phyloP scores from a whole-genome alignment of 176 grass and related monocot species.

The Hordeum marinum region DNA sequence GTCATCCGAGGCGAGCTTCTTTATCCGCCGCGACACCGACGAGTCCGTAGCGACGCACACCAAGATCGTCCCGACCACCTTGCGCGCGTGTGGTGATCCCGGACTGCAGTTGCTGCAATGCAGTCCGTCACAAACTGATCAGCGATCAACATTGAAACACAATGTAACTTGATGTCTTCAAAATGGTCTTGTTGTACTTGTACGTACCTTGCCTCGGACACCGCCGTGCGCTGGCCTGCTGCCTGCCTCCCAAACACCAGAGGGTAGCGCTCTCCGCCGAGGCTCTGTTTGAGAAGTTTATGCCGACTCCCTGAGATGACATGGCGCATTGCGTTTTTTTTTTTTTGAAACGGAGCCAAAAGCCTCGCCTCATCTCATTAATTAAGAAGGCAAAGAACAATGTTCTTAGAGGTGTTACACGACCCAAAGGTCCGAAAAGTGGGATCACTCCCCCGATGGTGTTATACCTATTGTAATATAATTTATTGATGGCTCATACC shows the following conservation, averaged over 20 bases:
- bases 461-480: no score
- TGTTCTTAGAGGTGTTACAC: no score
- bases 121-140: no score
- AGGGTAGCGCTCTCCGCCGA: constrained; percentile 35
- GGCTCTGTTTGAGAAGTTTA: constrained; percentile 89
- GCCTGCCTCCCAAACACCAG: constrained; percentile 58
- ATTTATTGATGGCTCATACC: no score
- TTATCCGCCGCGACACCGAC: constrained; percentile 60
- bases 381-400: no score
- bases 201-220: constrained; percentile 76
- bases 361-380: no score
- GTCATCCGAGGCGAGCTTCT: constrained; percentile 63
- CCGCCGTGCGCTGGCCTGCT: constrained; percentile 42
- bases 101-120: constrained; percentile 56
- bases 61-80: constrained; percentile 82
- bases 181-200: not conserved
- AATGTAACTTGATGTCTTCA: no score
- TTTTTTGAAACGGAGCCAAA: no score
- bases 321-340: not conserved
- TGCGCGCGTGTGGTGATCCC: constrained; percentile 68
- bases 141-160: no score
- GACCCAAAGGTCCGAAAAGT: no score
- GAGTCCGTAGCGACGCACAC: constrained; percentile 62
- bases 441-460: no score
- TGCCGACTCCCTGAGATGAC: constrained; percentile 48